Evolutionary conservation across 129 eudicot genomes (phyloP).

Genomic region (Chrysanthemum makinoi): DNA sequence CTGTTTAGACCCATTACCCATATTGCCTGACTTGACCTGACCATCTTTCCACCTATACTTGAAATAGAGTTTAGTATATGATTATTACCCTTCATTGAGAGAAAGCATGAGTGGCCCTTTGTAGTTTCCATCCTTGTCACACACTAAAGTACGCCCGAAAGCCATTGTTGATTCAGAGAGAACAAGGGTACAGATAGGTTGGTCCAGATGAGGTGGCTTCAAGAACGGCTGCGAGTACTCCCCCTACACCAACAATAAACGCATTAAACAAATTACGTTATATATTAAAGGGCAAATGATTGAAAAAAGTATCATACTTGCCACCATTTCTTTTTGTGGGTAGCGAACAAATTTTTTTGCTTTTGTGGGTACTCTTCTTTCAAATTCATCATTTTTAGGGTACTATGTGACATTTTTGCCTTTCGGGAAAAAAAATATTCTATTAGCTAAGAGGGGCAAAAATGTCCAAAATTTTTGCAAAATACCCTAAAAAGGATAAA

Average conservation of each 20-base stretch:
- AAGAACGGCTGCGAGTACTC: conserved; percentile 91
- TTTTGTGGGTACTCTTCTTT: no score
- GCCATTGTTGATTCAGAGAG: conserved; percentile 90
- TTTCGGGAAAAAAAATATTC: no score
- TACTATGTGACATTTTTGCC: no score
- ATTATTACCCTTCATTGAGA: conserved; percentile 68
- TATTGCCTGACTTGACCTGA: background rate
- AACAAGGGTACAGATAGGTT: conserved; percentile 73
- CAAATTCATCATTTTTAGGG: no score
- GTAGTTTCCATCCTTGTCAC: conserved; percentile 79
- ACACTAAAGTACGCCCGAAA: conserved; percentile 74
- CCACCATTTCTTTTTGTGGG: no score
- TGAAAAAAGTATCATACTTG: no score
- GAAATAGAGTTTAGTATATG: background rate
- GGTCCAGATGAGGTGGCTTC: conserved; percentile 96
- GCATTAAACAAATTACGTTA: background rate
- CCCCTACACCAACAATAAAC: conserved; percentile 46
- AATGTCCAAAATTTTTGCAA: no score
- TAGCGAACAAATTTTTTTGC: no score
- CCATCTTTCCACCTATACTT: background rate
- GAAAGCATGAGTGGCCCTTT: conserved; percentile 84
- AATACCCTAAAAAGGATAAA: no score
- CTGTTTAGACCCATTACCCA: background rate
- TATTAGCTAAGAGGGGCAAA: no score
- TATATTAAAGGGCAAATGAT: no score